phyloP scores from a whole-genome alignment of 495 filamentous ascomycete species.

The Penicilliopsis zonata region DNA sequence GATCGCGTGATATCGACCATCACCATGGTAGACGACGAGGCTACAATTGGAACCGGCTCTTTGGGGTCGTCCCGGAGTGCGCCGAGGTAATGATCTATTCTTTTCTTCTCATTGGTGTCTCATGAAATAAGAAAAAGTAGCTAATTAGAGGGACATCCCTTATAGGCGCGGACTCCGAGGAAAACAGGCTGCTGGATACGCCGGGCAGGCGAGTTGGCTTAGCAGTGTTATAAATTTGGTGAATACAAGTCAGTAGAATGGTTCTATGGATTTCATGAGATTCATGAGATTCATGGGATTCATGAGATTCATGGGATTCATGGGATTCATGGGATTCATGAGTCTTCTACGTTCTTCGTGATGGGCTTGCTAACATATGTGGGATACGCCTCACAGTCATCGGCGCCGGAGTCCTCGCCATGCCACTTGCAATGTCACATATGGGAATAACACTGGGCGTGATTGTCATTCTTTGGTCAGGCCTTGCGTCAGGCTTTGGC shows the following conservation, averaged over 20 bases:
- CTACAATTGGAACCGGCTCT: conserved; percentile 14
- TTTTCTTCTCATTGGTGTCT: too few relatives aligned
- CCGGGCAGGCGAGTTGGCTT: conserved; percentile 73
- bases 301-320: too few relatives aligned
- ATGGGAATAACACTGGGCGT: conserved; percentile 79
- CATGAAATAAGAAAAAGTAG: neutral
- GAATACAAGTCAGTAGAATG: conserved; percentile 58
- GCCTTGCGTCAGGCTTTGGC: conserved; percentile 76
- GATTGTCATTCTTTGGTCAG: conserved; percentile 83
- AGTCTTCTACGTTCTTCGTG: too few relatives aligned
- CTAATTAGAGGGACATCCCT: conserved; percentile 7
- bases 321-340: too few relatives aligned
- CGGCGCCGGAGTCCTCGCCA: conserved; percentile 86
- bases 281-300: too few relatives aligned
- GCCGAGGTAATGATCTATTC: conserved; percentile 17
- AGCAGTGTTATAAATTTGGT: conserved; percentile 91
- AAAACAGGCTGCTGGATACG: conserved; percentile 35
- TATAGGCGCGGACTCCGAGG: conserved; percentile 32
- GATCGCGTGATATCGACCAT: conserved; percentile 2
- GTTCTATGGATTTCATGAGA: too few relatives aligned
- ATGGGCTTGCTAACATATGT: neutral
- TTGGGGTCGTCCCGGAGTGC: conserved; percentile 11
- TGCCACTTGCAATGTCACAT: conserved; percentile 86
- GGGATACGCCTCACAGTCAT: conserved; percentile 50
- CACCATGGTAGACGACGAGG: conserved; percentile 23